phyloP scores from a whole-genome alignment of 208 protist genomes.

The Wallacemonas sp. region DNA sequence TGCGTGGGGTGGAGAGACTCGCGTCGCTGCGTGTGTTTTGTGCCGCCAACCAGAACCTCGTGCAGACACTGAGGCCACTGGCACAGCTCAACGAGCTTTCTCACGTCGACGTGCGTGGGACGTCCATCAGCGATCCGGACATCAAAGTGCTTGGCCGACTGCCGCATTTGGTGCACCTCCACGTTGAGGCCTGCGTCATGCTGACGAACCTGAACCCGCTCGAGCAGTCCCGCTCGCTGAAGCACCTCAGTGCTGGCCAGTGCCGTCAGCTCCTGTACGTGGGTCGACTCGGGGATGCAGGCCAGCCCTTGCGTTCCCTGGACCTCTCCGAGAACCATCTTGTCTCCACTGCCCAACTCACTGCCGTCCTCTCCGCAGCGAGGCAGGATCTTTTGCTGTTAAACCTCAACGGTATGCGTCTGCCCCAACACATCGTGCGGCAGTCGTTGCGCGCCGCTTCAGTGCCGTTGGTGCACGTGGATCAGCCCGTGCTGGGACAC shows the following conservation, averaged over 20 bases:
- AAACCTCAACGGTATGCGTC: slow-evolving; percentile 19
- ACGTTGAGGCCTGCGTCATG: slow-evolving; percentile 36
- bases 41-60: slow-evolving; percentile 8
- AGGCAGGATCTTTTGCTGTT: slow-evolving; percentile 6
- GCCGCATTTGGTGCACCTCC: slow-evolving; percentile 29
- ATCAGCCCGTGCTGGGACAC: neutral
- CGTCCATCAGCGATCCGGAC: slow-evolving; percentile 42
- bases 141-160: slow-evolving; percentile 37
- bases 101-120: slow-evolving; percentile 28
- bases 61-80: slow-evolving; percentile 37
- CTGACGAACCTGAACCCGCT: slow-evolving; percentile 47
- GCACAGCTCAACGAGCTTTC: slow-evolving; percentile 23
- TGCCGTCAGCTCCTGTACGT: slow-evolving; percentile 30
- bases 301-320: slow-evolving; percentile 18
- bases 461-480: neutral
- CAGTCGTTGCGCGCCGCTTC: neutral
- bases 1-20: slow-evolving; percentile 33
- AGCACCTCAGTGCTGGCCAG: slow-evolving; percentile 18
- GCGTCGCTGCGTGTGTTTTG: slow-evolving; percentile 26
- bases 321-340: slow-evolving; percentile 36
- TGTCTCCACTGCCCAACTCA: slow-evolving; percentile 20
- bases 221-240: slow-evolving; percentile 10
- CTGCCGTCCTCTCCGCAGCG: slow-evolving; percentile 9
- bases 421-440: slow-evolving; percentile 33
- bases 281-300: slow-evolving; percentile 13